Evolutionary conservation across 495 filamentous ascomycete species (phyloP), one percentile per base, ranked within the genome.

Genomic region (Glonium stellatum): DNA sequence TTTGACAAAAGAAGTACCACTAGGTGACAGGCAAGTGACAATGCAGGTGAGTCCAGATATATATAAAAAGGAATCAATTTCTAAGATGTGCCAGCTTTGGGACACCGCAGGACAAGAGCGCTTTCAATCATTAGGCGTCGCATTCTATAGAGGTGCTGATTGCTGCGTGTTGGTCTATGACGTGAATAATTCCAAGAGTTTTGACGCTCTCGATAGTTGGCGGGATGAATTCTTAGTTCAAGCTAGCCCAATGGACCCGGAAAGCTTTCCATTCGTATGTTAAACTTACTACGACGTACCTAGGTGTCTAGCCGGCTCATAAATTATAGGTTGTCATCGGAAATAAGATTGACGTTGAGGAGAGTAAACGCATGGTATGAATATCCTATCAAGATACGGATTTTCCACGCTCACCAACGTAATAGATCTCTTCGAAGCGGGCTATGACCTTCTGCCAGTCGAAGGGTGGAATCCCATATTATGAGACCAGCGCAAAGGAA

Each of bases 111-210:
- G 93, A 19, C 93, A 99, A 71, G 93, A 99, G 74, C 84, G 93
- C 54, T 99, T 99, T 70, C 93, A 99, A 73, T 97, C 92, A 34
- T 77, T 99, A 59, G 93, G 95, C 60, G 93, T 99, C 23, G 93
- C 93, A 34, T 99, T 99, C 78, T 99, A 99, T 75, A 83, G 93
- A 60, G 93, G 93, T 61, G 93, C 93, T 60, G 93, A 99, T 77
- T 99, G 93, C 82, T 99, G 93, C 74, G 93, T 99, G 37, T 77
- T 99, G 31, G 93, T 97, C 25, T 99, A 92, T 76, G 93, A 99
- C 71, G 93, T 99, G 70, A 99, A 97, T 76, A 97, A 97, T 73
- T 87, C 91, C 42, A 97, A 97, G 82, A 95, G 89, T 73, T 99
- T 99, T 72, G 93, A 99, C 74, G 92, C 92, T 11, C 82, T 99